Percentiles rank a stretch among this genome's conserved stretches.
These are phyloP conservation scores for Hibiscus syriacus DNA, from an alignment of 345 rosid species.

Conservation along the genomic window DNA sequence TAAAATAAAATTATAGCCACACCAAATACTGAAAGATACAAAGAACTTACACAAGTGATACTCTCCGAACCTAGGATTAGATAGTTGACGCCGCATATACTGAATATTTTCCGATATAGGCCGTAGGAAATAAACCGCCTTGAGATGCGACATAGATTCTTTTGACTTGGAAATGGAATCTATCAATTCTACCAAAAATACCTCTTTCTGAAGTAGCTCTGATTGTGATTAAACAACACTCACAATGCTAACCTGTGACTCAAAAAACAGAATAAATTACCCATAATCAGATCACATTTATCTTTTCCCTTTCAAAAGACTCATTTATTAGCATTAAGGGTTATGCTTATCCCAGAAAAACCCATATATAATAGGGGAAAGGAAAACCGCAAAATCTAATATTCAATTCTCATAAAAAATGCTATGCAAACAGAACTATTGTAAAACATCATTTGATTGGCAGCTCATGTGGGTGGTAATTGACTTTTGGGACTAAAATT, in stretches of 20 bases:
- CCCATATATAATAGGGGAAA: not conserved
- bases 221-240: conserved; percentile 94
- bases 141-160: conserved; percentile 91
- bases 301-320: not conserved
- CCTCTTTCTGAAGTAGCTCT: conserved; percentile 93
- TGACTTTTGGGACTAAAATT: not conserved
- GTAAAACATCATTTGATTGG: not conserved
- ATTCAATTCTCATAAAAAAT: not conserved
- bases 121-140: conserved; percentile 85
- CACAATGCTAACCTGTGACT: conserved; percentile 71
- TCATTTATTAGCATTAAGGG: not conserved
- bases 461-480: not conserved
- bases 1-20: not conserved
- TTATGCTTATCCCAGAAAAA: not conserved
- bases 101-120: conserved; percentile 87
- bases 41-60: conserved; percentile 68
- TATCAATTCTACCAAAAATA: conserved; percentile 81
- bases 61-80: conserved; percentile 84
- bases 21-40: not conserved
- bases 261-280: conserved; percentile 1
- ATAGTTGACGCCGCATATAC: conserved; percentile 70
- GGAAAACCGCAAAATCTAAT: not conserved
- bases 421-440: not conserved
- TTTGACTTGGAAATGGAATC: conserved; percentile 74
- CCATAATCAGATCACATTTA: not conserved